Conservation (phyloP, 129 eudicot species). For the Escallonia rubra region DNA sequence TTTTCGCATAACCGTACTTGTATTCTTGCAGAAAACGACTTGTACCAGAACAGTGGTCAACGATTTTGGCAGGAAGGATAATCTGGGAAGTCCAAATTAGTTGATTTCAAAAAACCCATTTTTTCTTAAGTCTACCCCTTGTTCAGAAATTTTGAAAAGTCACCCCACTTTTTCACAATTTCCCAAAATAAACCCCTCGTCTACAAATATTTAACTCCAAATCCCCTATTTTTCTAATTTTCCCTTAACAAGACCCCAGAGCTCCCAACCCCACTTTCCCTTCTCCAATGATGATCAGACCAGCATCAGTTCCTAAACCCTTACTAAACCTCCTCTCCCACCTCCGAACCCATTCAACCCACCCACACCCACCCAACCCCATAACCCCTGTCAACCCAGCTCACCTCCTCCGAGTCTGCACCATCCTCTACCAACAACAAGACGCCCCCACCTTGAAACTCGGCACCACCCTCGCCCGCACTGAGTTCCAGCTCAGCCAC, state of each 20-base stretch:
- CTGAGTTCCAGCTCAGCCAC: slow-evolving; percentile 56
- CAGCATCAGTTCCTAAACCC: slow-evolving; percentile 9
- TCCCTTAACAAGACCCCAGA: not conserved
- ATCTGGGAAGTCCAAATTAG: too few species aligned
- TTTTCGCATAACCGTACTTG: too few species aligned
- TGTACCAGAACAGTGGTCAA: too few species aligned
- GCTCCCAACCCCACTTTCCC: not conserved
- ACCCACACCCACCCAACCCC: slow-evolving; percentile 9
- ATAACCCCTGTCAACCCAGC: slow-evolving; percentile 33
- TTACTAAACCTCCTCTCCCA: slow-evolving; percentile 16
- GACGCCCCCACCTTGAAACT: slow-evolving; percentile 53
- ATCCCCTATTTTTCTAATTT: too few species aligned
- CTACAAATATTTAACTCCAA: too few species aligned
- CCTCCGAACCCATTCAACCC: slow-evolving; percentile 12
- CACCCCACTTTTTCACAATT: too few species aligned
- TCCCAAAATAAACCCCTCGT: too few species aligned
- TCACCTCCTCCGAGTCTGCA: slow-evolving; percentile 43
- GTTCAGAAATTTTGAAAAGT: too few species aligned
- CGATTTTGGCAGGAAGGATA: too few species aligned
- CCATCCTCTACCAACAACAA: slow-evolving; percentile 62
- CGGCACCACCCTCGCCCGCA: slow-evolving; percentile 36
- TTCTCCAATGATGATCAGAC: slow-evolving; percentile 24
- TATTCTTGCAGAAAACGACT: too few species aligned
- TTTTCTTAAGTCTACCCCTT: too few species aligned
- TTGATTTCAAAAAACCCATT: too few species aligned